These are phyloP conservation scores for Escovopsis sp. DNA, from an alignment of 2,329 filamentous ascomycete species.

Conservation along the genomic window DNA sequence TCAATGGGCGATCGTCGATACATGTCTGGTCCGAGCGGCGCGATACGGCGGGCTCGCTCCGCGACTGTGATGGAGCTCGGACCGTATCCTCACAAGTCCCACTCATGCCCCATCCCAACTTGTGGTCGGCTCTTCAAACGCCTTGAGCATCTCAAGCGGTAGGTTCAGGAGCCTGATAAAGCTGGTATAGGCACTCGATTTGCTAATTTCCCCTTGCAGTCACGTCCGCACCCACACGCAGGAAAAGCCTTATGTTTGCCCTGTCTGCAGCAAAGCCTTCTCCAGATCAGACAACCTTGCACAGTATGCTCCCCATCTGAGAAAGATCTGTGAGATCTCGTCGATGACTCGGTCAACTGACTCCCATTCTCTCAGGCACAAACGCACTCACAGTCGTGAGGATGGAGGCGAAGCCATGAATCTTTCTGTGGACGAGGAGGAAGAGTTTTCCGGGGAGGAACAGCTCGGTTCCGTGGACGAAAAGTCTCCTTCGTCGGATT, in stretches of 20 bases:
- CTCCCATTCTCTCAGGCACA: slow-evolving; percentile 50
- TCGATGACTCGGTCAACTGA: slow-evolving; percentile 7
- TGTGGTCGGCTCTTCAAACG: slow-evolving; percentile 97
- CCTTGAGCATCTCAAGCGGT: slow-evolving; percentile 97
- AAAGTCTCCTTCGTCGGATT: slow-evolving; percentile 58
- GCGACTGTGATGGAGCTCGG: slow-evolving; percentile 94
- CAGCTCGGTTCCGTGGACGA: slow-evolving; percentile 70
- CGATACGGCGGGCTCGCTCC: slow-evolving; percentile 78
- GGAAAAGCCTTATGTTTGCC: slow-evolving; percentile 96
- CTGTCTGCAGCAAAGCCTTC: slow-evolving; percentile 96
- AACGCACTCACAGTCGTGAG: slow-evolving; percentile 54
- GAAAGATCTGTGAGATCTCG: too few species aligned
- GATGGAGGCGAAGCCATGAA: slow-evolving; percentile 46
- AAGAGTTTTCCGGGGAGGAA: slow-evolving; percentile 70
- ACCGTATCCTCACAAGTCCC: slow-evolving; percentile 93
- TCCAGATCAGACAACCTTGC: slow-evolving; percentile 97
- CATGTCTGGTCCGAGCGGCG: slow-evolving; percentile 57
- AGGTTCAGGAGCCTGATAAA: slow-evolving; percentile 20
- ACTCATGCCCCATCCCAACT: slow-evolving; percentile 97
- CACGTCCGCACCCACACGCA: slow-evolving; percentile 99
- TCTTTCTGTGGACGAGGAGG: slow-evolving; percentile 70
- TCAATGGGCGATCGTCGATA: slow-evolving; percentile 42
- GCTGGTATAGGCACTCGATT: not conserved
- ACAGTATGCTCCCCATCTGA: slow-evolving; percentile 52
- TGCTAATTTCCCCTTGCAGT: slow-evolving; percentile 34